Conservation (phyloP, 2,329 filamentous ascomycete species). For the Sclerotiophoma versabilis region DNA sequence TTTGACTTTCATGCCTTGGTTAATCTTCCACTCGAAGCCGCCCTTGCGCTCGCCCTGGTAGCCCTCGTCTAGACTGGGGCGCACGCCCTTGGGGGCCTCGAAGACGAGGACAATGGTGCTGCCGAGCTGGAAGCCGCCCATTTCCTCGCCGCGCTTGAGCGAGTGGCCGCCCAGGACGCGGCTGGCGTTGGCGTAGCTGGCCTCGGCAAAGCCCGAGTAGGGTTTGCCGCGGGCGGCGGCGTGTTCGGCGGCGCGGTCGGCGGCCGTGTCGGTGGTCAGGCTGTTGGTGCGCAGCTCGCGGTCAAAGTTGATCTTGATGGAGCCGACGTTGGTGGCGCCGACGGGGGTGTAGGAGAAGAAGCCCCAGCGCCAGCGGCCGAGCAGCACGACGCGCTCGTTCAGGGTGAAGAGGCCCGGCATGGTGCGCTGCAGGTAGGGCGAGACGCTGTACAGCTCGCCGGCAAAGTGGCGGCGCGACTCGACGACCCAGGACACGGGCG, state of each 20-base stretch:
- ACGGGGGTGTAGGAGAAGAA: constrained; percentile 98
- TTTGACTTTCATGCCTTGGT: constrained; percentile 86
- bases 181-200: constrained; percentile 82
- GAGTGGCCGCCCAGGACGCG: constrained; percentile 81
- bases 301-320: constrained; percentile 97
- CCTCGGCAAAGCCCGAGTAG: constrained; percentile 91
- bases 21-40: constrained; percentile 85
- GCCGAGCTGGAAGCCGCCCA: constrained; percentile 96
- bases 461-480: constrained; percentile 96
- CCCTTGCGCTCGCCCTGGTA: constrained; percentile 61
- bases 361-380: constrained; percentile 94
- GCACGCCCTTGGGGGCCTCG: constrained; percentile 77
- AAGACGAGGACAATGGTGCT: constrained; percentile 96
- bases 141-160: constrained; percentile 87
- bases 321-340: constrained; percentile 95
- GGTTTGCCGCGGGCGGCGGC: constrained; percentile 78
- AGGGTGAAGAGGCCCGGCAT: constrained; percentile 94
- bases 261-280: constrained; percentile 88
- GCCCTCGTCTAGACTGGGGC: constrained; percentile 65
- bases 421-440: constrained; percentile 90
- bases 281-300: constrained; percentile 91
- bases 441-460: constrained; percentile 93
- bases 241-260: constrained; percentile 82
- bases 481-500: constrained; percentile 92
- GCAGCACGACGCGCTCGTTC: constrained; percentile 92